A percentile compares a stretch with the other conserved stretches of the same genome.
Evolutionary conservation across 352 stramenopile genomes (phyloP).

Genomic region (Phytophthora sp.): DNA sequence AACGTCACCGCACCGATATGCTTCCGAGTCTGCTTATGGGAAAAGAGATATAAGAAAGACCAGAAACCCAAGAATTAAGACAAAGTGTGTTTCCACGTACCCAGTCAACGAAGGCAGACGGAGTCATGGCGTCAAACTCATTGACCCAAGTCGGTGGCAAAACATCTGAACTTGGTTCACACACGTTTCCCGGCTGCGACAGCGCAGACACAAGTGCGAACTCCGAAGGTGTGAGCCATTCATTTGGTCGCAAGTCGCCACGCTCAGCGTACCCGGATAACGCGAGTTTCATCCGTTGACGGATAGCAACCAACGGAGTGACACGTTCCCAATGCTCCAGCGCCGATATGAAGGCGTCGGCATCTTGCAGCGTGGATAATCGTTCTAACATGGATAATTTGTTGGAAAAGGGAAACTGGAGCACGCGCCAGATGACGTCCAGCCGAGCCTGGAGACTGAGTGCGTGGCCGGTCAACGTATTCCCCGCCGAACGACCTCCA

Average conservation of each 20-base stretch:
- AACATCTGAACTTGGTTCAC: not conserved
- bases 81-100: conserved; percentile 42
- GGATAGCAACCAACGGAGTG: conserved; percentile 43
- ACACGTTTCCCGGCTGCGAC: conserved; percentile 1
- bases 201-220: conserved; percentile 46
- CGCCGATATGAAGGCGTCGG: conserved; percentile 45
- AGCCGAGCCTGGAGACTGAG: conserved; percentile 58
- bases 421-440: conserved; percentile 56
- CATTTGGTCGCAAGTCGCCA: conserved; percentile 31
- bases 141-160: conserved; percentile 8
- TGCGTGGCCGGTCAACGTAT: conserved; percentile 45
- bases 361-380: conserved; percentile 55
- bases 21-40: conserved; percentile 36
- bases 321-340: conserved; percentile 62
- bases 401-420: conserved; percentile 70
- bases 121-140: conserved; percentile 39
- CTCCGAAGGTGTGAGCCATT: conserved; percentile 46
- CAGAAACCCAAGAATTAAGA: not conserved
- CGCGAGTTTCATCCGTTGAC: conserved; percentile 55
- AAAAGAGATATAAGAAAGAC: not conserved
- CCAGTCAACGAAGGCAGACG: conserved; percentile 46
- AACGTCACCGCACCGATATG: conserved; percentile 54
- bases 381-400: conserved; percentile 74
- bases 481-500: conserved; percentile 23
- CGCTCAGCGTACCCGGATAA: conserved; percentile 47